Evolutionary conservation across 106 monocot genomes (phyloP).

Genomic region (Acorus calamus): DNA sequence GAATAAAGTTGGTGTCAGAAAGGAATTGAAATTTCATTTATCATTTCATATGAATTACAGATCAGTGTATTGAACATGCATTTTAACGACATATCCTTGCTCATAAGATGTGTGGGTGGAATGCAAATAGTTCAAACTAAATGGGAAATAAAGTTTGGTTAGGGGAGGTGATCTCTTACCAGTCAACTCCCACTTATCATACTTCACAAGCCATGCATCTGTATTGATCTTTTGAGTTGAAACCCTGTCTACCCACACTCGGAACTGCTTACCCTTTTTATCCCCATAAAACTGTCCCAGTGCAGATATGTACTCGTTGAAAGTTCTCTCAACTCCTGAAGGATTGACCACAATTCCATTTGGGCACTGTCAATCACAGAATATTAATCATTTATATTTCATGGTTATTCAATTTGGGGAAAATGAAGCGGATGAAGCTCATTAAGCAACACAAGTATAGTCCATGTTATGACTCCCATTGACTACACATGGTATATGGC

Average conservation of each 20-base stretch:
- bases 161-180: constrained; percentile 21
- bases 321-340: constrained; percentile 43
- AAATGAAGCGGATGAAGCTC: no score
- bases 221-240: constrained; percentile 33
- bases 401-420: no score
- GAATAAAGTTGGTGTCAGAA: not conserved
- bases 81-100: not conserved
- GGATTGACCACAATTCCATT: constrained; percentile 59
- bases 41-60: not conserved
- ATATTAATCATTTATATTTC: not conserved
- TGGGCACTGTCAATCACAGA: constrained; percentile 31
- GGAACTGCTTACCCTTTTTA: constrained; percentile 48
- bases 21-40: not conserved
- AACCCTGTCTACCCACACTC: constrained; percentile 81
- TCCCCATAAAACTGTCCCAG: constrained; percentile 42
- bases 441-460: no score
- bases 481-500: no score
- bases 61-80: not conserved
- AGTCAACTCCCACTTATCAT: constrained; percentile 75
- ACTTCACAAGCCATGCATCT: constrained; percentile 70
- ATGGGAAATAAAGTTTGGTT: not conserved
- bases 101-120: not conserved
- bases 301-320: constrained; percentile 43
- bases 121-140: not conserved
- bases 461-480: no score